Conservation (phyloP, 169 alveolate genomes). For the Perkinsus olseni region DNA sequence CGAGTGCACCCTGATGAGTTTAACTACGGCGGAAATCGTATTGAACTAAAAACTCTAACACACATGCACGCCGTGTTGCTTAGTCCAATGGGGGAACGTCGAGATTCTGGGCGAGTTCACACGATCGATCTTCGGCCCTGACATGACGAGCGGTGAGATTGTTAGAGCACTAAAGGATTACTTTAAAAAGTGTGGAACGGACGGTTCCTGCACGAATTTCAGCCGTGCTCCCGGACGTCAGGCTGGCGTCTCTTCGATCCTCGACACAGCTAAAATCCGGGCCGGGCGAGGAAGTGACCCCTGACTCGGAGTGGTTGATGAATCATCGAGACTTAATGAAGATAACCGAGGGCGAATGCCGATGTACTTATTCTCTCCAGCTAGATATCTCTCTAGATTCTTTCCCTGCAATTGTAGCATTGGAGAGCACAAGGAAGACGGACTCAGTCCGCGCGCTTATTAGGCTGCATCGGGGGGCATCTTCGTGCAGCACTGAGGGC, state of each 20-base stretch:
- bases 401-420: not conserved
- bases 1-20: no score
- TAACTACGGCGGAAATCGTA: no score
- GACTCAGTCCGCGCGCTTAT: no score
- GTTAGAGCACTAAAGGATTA: not conserved
- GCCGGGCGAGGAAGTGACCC: not conserved
- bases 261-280: no score
- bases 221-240: not conserved
- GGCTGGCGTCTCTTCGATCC: not conserved
- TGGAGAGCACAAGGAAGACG: no score
- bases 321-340: not conserved
- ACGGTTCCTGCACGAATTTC: not conserved
- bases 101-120: not conserved
- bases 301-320: not conserved
- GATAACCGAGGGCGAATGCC: not conserved
- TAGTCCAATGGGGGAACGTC: not conserved
- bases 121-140: not conserved
- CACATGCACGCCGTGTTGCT: no score
- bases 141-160: not conserved
- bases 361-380: not conserved
- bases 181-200: not conserved
- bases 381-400: not conserved
- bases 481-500: no score
- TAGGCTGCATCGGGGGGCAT: no score
- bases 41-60: no score